Evolutionary conservation across 2,329 filamentous ascomycete species (phyloP), one percentile per base, ranked within the genome.

Genomic region (Fusarium newnesense): DNA sequence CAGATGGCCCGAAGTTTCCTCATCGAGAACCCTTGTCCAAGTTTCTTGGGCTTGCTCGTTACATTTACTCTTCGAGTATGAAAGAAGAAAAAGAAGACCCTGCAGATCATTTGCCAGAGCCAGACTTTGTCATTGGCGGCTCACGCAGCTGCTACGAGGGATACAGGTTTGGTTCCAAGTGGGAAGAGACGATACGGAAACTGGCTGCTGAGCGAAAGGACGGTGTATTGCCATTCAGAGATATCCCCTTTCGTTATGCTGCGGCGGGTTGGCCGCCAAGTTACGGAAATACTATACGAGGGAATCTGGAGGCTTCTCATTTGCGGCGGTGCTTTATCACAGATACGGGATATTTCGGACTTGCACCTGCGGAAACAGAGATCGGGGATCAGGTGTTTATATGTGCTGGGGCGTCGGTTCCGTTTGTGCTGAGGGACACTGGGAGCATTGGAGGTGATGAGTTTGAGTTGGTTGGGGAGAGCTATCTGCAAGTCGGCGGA

Each of bases 391-490:
- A 26, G 0, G 2, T 49, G 0, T 30, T n/a, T 0, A 2, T 28
- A 9, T 60, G 28, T 9, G 15, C 60, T 42, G 53, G 54, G 0
- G 24, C 42, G 3, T 11, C 28, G 0, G 21, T 28, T 30, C 42
- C 60, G 0, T 63, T 49, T 2, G 5, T 18, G 0, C 15, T 42
- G 9, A 9, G 36, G 4, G 24, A 18, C 0, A 21, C 4, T 9
- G 0, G 6, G 0, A 5, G 2, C 1, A 18, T 11, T 28, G 15
- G 4, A 21, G n/a, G 10, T 1, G n/a, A 30, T 8, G 15, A 34
- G 24, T 49, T 63, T 40, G 18, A 7, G 1, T 6, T 47, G 2
- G n/a, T 59, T 11, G 52, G 60, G 10, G 60, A 63, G 42, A 9
- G 39, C 28, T 58, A 62, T 59, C 2, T 63, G 9, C 16, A 32